These are phyloP conservation scores for Beauveria australis DNA, from an alignment of 2,329 filamentous ascomycete species.

Conservation along the genomic window DNA sequence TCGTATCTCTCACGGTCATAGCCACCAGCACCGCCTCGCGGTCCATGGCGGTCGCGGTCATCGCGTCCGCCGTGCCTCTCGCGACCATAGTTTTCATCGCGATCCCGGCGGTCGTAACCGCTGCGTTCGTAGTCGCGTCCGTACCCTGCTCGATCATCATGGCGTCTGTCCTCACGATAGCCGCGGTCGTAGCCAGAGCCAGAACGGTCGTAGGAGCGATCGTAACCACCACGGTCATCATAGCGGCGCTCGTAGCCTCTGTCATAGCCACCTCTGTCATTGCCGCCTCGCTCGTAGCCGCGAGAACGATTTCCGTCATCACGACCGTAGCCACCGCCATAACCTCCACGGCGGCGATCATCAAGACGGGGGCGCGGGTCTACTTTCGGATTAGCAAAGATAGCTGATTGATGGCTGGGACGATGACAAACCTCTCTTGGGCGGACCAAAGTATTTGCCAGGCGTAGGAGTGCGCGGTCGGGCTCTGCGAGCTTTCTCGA, in stretches of 20 bases:
- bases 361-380: constrained; percentile 42
- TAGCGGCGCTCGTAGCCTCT: constrained; percentile 30
- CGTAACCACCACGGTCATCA: constrained; percentile 19
- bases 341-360: constrained; percentile 56
- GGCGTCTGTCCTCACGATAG: constrained; percentile 24
- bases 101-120: constrained; percentile 29
- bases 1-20: constrained; percentile 45
- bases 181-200: constrained; percentile 25
- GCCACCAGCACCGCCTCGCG: constrained; percentile 30
- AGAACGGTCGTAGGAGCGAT: constrained; percentile 29
- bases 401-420: background rate
- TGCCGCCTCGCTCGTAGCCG: constrained; percentile 29
- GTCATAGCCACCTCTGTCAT: constrained; percentile 33
- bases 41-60: constrained; percentile 35
- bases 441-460: constrained; percentile 97
- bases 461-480: constrained; percentile 93
- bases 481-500: constrained; percentile 95
- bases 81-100: constrained; percentile 30
- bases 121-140: constrained; percentile 50
- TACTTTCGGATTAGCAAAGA: constrained; percentile 14
- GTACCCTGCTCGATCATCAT: constrained; percentile 26
- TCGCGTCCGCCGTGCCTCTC: constrained; percentile 36
- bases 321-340: constrained; percentile 48
- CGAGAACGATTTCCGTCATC: constrained; percentile 39
- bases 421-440: constrained; percentile 75